phyloP scores from a whole-genome alignment of 352 stramenopile species.

The Phytophthora litchii region DNA sequence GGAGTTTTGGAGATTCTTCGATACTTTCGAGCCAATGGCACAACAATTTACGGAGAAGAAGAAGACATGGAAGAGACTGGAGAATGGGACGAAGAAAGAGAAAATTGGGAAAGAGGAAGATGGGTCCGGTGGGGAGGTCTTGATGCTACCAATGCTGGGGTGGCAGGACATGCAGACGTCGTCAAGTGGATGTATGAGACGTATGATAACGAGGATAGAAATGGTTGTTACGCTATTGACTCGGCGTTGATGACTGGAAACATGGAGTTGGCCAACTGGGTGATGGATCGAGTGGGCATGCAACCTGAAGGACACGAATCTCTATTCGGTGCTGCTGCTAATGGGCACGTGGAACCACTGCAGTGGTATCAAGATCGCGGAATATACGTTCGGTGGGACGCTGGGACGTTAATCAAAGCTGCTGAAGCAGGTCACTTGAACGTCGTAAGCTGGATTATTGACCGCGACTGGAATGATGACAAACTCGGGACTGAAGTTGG shows the following conservation, averaged over 20 bases:
- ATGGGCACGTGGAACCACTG: conserved; percentile 7
- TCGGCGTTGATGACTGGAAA: conserved; percentile 4
- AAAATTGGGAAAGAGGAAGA: conserved; percentile 6
- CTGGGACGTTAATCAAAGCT: conserved; percentile 10
- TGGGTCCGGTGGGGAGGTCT: conserved; percentile 1
- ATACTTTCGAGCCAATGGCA: conserved; percentile 10
- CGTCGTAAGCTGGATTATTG: conserved; percentile 18
- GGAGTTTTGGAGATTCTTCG: conserved; percentile 15
- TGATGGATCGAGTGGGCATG: conserved; percentile 3
- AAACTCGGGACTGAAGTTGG: conserved; percentile 3
- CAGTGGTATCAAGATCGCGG: conserved; percentile 13
- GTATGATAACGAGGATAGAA: conserved; percentile 3
- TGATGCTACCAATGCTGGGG: conserved; percentile 3
- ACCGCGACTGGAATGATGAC: conserved; percentile 7
- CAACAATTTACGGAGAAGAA: neutral
- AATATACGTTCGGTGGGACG: conserved; percentile 2
- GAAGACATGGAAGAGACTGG: conserved; percentile 4
- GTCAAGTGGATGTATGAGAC: conserved; percentile 11
- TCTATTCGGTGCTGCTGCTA: conserved; percentile 4
- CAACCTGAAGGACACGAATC: neutral
- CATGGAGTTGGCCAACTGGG: conserved; percentile 13
- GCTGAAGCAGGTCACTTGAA: conserved; percentile 17
- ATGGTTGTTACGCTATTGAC: conserved; percentile 1
- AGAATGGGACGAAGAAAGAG: conserved; percentile 6
- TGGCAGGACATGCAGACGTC: neutral